Percentiles rank a stretch among this genome's conserved stretches.
Evolutionary conservation across 2,329 filamentous ascomycete genomes (phyloP).

Genomic region (Apiospora marii): DNA sequence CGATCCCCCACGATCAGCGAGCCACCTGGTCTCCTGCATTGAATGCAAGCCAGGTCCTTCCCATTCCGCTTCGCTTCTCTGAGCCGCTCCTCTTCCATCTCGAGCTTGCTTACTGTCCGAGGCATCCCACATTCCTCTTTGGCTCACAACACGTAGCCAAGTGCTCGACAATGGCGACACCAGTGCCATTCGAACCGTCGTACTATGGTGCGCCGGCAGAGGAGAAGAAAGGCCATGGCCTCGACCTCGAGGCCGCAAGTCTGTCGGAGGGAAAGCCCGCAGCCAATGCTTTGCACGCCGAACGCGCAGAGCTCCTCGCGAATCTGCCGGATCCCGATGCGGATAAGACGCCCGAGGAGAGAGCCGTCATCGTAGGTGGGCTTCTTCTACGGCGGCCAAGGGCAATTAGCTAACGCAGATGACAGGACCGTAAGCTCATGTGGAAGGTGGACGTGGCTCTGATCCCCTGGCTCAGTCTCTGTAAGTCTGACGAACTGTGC

Average conservation of each 20-base stretch:
- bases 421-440: constrained; percentile 17
- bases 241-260: constrained; percentile 5
- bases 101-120: not conserved
- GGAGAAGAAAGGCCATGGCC: not conserved
- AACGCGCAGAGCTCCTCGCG: constrained; percentile 21
- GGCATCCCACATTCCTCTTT: not conserved
- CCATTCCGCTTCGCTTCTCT: too few species aligned
- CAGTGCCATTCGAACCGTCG: not conserved
- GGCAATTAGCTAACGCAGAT: not conserved
- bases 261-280: not conserved
- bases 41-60: not conserved
- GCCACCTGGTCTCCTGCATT: not conserved
- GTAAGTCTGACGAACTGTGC: not conserved
- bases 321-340: constrained; percentile 22
- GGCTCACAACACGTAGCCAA: too few species aligned
- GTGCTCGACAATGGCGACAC: not conserved
- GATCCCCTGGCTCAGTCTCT: constrained; percentile 8
- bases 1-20: not conserved
- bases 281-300: not conserved
- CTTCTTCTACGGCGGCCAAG: not conserved
- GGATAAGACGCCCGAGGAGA: constrained; percentile 22
- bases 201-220: not conserved
- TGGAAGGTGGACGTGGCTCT: not conserved
- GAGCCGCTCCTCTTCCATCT: not conserved
- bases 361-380: constrained; percentile 7